A percentile compares a stretch with the other conserved stretches of the same genome.
Evolutionary conservation across 768 basidiomycete species (phyloP).

Genomic region (Cytidiella melzeri): DNA sequence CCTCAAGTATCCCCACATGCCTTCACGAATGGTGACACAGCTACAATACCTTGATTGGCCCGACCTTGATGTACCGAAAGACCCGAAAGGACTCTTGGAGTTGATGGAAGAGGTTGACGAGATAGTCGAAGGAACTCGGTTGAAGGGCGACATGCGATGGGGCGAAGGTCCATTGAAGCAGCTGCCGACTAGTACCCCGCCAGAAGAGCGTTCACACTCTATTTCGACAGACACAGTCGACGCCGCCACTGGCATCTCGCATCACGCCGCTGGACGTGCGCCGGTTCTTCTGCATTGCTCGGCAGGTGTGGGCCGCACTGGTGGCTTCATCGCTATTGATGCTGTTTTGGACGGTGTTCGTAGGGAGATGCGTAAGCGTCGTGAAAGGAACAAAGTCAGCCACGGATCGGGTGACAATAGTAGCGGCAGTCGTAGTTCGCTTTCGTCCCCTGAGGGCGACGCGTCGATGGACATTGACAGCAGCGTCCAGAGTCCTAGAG

Average conservation of each 20-base stretch:
- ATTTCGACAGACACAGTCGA: conserved; percentile 36
- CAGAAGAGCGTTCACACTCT: neutral
- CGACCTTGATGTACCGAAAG: conserved; percentile 90
- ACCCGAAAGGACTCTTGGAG: conserved; percentile 66
- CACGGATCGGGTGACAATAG: conserved; percentile 5
- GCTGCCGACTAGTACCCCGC: conserved; percentile 1
- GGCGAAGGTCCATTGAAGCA: conserved; percentile 19
- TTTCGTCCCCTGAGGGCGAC: conserved; percentile 2
- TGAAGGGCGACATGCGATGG: conserved; percentile 17
- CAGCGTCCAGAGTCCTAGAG: neutral
- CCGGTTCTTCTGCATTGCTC: conserved; percentile 86
- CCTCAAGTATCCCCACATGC: conserved; percentile 47
- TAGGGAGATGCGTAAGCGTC: conserved; percentile 43
- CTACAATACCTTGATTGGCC: conserved; percentile 95
- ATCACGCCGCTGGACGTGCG: conserved; percentile 43
- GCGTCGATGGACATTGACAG: conserved; percentile 15
- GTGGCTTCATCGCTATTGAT: conserved; percentile 88
- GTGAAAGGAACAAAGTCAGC: conserved; percentile 18
- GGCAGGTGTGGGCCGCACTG: conserved; percentile 92
- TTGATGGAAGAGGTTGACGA: conserved; percentile 69
- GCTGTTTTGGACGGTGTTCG: conserved; percentile 74
- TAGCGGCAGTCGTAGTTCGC: conserved; percentile 19
- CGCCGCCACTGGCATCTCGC: conserved; percentile 46
- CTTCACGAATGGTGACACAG: conserved; percentile 69
- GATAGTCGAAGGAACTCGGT: conserved; percentile 19